A percentile compares a stretch with the other conserved stretches of the same genome.
phyloP scores from a whole-genome alignment of 2,329 filamentous ascomycete species.

The Paraconiothyrium brasiliense region DNA sequence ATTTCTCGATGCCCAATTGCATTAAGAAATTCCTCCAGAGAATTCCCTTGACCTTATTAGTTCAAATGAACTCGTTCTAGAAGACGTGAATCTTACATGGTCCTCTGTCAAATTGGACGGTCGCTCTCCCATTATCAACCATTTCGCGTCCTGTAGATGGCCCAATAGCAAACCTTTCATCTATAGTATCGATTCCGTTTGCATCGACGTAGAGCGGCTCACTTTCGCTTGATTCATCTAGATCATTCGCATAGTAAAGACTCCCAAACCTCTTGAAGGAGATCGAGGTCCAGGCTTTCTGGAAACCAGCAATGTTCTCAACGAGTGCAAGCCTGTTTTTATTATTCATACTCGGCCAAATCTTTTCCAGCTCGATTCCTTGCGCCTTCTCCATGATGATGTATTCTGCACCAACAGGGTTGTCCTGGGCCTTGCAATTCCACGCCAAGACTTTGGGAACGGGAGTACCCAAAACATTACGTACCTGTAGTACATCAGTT shows the following conservation, averaged over 20 bases:
- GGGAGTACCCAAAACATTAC: conserved; percentile 41
- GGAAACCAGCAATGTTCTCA: conserved; percentile 38
- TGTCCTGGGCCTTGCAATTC: conserved; percentile 39
- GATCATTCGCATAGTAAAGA: conserved; percentile 45
- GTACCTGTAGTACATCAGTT: conserved; percentile 28
- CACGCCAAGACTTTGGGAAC: conserved; percentile 46
- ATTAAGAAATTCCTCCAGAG: conserved; percentile 41
- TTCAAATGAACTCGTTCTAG: conserved; percentile 19
- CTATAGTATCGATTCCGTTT: conserved; percentile 25
- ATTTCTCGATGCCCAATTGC: conserved; percentile 48
- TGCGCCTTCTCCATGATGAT: conserved; percentile 42
- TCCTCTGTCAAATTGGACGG: conserved; percentile 45
- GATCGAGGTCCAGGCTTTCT: conserved; percentile 43
- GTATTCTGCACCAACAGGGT: conserved; percentile 45
- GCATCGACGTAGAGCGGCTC: conserved; percentile 30
- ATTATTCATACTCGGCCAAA: conserved; percentile 42
- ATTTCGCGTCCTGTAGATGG: conserved; percentile 46
- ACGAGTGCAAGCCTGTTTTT: conserved; percentile 36
- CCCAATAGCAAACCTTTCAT: conserved; percentile 49
- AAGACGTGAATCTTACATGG: conserved; percentile 45
- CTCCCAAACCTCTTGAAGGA: conserved; percentile 39
- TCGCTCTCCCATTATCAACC: conserved; percentile 43
- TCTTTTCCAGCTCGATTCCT: conserved; percentile 39
- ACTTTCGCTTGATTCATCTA: conserved; percentile 23
- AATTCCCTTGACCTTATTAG: conserved; percentile 37